Evolutionary conservation across 164 flowering plant species (phyloP).

Genomic region (Liriodendron chinense): DNA sequence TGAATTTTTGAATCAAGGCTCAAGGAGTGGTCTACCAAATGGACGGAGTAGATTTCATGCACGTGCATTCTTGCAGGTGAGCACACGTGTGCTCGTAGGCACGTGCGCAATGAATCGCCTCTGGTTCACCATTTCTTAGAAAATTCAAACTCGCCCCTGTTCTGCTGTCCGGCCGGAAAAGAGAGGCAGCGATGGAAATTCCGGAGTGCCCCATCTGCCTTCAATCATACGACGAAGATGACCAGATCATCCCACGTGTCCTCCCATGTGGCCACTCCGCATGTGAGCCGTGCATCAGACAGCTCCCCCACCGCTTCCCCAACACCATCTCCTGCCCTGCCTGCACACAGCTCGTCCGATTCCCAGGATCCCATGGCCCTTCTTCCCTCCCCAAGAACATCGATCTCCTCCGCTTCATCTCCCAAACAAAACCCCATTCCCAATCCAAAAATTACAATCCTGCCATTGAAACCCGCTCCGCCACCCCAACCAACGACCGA

Average conservation of each 20-base stretch:
- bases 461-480: background rate
- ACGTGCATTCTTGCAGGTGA: too few relatives aligned
- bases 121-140: too few relatives aligned
- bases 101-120: too few relatives aligned
- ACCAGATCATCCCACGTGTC: slow-evolving; percentile 62
- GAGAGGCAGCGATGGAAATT: slow-evolving; percentile 20
- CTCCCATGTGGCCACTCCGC: slow-evolving; percentile 86
- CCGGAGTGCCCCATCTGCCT: slow-evolving; percentile 97
- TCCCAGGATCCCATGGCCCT: slow-evolving; percentile 50
- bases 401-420: slow-evolving; percentile 67
- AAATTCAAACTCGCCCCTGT: background rate
- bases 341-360: slow-evolving; percentile 68
- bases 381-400: slow-evolving; percentile 89
- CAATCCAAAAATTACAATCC: background rate
- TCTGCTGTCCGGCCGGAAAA: background rate
- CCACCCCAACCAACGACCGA: background rate
- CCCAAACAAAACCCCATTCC: slow-evolving; percentile 18
- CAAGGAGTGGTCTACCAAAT: too few relatives aligned
- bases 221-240: slow-evolving; percentile 45
- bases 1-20: too few relatives aligned
- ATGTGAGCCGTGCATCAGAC: slow-evolving; percentile 65
- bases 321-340: slow-evolving; percentile 76
- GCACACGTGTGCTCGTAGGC: too few relatives aligned
- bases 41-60: too few relatives aligned
- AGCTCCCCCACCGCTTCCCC: slow-evolving; percentile 52